Evolutionary conservation across 345 rosid genomes (phyloP).

Genomic region (Syzygium aqueum): DNA sequence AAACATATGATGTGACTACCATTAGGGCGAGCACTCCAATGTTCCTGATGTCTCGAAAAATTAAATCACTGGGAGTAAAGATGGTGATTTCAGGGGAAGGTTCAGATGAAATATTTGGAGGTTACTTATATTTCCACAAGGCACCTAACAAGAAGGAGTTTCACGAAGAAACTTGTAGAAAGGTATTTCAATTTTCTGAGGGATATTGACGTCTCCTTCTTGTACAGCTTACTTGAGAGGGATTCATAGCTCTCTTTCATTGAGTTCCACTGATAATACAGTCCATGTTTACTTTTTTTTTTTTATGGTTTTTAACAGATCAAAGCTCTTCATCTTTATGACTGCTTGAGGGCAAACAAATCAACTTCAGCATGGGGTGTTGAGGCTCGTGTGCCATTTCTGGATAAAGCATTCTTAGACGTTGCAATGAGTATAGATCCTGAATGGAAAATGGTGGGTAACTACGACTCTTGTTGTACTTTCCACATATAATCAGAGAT

Average conservation of each 20-base stretch:
- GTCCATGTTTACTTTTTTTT: not conserved
- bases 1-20: conserved; percentile 93
- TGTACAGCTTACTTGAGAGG: not conserved
- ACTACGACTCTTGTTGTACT: not conserved
- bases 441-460: conserved; percentile 71
- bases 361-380: conserved; percentile 96
- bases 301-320: conserved; percentile 57
- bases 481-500: not conserved
- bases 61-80: conserved; percentile 90
- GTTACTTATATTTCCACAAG: conserved; percentile 93
- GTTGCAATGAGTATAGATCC: conserved; percentile 87
- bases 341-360: conserved; percentile 94
- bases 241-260: not conserved
- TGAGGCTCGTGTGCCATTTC: conserved; percentile 92
- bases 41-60: conserved; percentile 90
- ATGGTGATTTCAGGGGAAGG: conserved; percentile 99
- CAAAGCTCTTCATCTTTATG: conserved; percentile 91
- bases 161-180: conserved; percentile 83
- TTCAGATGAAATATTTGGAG: conserved; percentile 91
- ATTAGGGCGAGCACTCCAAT: conserved; percentile 97
- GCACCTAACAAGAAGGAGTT: conserved; percentile 91
- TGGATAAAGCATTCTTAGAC: conserved; percentile 78
- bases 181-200: conserved; percentile 28
- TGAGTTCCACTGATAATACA: not conserved
- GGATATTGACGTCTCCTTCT: not conserved